phyloP scores from a whole-genome alignment of 1,284 basidiomycete genomes.

The Apiotrichum brassicae region DNA sequence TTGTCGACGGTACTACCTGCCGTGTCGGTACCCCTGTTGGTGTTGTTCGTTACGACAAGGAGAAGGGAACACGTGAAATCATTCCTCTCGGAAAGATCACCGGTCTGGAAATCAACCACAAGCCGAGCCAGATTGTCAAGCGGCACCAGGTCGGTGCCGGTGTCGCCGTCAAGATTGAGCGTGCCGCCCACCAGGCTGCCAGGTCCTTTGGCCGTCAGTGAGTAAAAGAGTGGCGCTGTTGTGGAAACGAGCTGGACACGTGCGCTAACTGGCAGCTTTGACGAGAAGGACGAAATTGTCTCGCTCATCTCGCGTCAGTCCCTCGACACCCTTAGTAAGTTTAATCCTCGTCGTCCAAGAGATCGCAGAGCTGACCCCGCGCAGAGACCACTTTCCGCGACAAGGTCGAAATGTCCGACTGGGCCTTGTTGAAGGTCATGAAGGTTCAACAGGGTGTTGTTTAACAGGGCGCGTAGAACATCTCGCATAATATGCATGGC shows the following conservation, averaged over 20 bases:
- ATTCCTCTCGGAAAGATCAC: conserved; percentile 92
- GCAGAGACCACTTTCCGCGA: conserved; percentile 74
- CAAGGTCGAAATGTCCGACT: conserved; percentile 86
- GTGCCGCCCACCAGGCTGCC: conserved; percentile 89
- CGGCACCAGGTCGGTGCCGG: conserved; percentile 36
- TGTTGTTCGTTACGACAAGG: conserved; percentile 77
- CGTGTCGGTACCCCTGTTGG: conserved; percentile 94
- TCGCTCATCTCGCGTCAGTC: conserved; percentile 85
- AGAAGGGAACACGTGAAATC: conserved; percentile 82
- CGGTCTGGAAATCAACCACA: conserved; percentile 90
- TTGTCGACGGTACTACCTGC: conserved; percentile 75
- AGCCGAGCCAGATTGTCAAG: conserved; percentile 75
- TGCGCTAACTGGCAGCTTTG: conserved; percentile 54
- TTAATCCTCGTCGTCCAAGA: not conserved
- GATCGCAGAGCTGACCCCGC: conserved; percentile 10
- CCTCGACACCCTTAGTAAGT: conserved; percentile 65
- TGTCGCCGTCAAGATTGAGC: conserved; percentile 98
- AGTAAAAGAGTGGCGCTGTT: conserved; percentile 17
- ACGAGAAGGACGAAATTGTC: conserved; percentile 90
- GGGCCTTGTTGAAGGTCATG: conserved; percentile 85
- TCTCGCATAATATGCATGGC: no score
- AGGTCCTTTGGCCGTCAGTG: conserved; percentile 72
- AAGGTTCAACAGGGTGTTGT: conserved; percentile 50
- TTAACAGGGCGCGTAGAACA: no score
- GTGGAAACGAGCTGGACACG: not conserved